Percentiles rank a stretch among this genome's conserved stretches.
phyloP scores from a whole-genome alignment of 345 rosid genomes.

The Anacardium occidentale region DNA sequence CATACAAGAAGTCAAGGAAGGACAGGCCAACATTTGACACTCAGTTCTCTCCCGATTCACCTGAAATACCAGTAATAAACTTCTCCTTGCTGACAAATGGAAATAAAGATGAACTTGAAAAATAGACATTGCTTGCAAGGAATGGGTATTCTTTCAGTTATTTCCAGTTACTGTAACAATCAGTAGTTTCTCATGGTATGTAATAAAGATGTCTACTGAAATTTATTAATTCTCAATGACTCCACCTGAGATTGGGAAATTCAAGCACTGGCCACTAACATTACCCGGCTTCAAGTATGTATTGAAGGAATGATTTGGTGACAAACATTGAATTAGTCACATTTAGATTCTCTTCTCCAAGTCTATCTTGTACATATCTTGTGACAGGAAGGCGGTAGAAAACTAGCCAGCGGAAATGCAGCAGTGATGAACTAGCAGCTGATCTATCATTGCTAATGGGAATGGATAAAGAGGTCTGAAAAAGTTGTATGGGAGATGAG shows the following conservation, averaged over 20 bases:
- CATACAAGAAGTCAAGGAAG: constrained; percentile 14
- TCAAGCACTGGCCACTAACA: constrained; percentile 23
- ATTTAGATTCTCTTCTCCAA: neutral
- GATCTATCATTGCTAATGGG: constrained; percentile 21
- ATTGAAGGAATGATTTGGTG: neutral
- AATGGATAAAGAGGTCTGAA: constrained; percentile 22
- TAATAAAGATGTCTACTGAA: neutral
- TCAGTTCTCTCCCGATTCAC: neutral
- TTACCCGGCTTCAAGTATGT: constrained; percentile 26
- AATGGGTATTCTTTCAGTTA: constrained; percentile 44
- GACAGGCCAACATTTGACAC: constrained; percentile 16
- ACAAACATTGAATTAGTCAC: neutral
- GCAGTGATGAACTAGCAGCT: constrained; percentile 1
- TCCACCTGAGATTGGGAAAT: constrained; percentile 10
- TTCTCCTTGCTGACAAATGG: constrained; percentile 27
- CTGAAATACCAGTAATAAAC: constrained; percentile 23
- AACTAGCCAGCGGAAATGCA: constrained; percentile 12
- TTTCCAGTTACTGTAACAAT: neutral
- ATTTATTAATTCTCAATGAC: constrained; percentile 15
- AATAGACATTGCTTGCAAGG: constrained; percentile 31
- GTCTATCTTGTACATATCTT: neutral
- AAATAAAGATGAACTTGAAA: constrained; percentile 22
- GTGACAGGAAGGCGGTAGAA: constrained; percentile 24
- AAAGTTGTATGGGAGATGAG: constrained; percentile 21
- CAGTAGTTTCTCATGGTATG: neutral